Evolutionary conservation across 1,139 yeast species (phyloP).

Genomic region (Starmera stellimalicola): DNA sequence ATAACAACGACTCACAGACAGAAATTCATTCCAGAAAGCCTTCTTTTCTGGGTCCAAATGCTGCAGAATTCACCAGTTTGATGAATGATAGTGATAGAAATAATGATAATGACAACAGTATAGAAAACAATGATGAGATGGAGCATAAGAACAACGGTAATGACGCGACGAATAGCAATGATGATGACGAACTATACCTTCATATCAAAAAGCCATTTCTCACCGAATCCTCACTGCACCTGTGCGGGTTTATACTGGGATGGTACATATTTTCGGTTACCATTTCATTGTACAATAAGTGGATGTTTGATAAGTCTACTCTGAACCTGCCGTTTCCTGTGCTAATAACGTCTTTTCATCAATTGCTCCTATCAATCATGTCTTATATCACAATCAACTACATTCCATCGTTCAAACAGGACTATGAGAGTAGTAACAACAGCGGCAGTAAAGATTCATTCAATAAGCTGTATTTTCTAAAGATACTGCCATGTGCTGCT

Average conservation of each 20-base stretch:
- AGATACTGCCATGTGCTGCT: slow-evolving; percentile 74
- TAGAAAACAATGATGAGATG: too few species aligned
- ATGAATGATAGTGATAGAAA: too few species aligned
- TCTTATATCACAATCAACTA: slow-evolving; percentile 35
- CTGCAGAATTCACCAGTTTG: not conserved
- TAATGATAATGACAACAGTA: not conserved
- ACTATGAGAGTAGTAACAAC: slow-evolving; percentile 12
- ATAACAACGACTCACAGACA: slow-evolving; percentile 1
- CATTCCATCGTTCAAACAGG: slow-evolving; percentile 42
- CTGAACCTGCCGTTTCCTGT: slow-evolving; percentile 77
- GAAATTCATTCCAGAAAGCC: slow-evolving; percentile 1
- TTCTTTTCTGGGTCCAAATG: not conserved
- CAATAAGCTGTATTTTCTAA: slow-evolving; percentile 33
- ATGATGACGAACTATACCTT: not conserved
- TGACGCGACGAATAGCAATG: too few species aligned
- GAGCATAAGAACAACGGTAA: too few species aligned
- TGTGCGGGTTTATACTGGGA: slow-evolving; percentile 20
- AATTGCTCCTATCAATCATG: slow-evolving; percentile 51
- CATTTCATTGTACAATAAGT: slow-evolving; percentile 85
- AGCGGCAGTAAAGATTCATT: slow-evolving; percentile 10
- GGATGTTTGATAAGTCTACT: slow-evolving; percentile 82
- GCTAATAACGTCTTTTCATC: slow-evolving; percentile 78
- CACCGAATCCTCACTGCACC: slow-evolving; percentile 1
- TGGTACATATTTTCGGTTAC: slow-evolving; percentile 59
- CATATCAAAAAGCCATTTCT: not conserved